These are phyloP conservation scores for Sinapis alba DNA, from an alignment of 441 rosid genomes.

Conservation along the genomic window DNA sequence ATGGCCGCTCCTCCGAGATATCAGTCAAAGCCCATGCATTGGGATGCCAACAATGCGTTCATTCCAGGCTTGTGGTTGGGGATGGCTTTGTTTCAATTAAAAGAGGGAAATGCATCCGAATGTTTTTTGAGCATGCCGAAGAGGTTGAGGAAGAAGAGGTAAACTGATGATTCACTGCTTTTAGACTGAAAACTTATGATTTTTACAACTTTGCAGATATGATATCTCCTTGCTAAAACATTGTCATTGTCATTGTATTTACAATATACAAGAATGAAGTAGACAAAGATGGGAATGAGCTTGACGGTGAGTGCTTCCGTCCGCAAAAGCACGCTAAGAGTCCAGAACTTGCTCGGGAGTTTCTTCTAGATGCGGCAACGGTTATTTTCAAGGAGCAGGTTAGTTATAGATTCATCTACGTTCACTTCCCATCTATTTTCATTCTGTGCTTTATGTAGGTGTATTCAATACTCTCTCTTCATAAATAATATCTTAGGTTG, in stretches of 20 bases:
- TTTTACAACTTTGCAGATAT: conserved; percentile 5
- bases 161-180: conserved; percentile 26
- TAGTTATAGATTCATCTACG: conserved; percentile 13
- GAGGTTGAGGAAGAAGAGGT: conserved; percentile 99
- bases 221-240: conserved; percentile 9
- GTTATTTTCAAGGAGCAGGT: conserved; percentile 97
- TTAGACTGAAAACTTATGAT: conserved; percentile 2
- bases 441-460: conserved; percentile 2
- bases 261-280: conserved; percentile 69
- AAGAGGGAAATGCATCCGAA: conserved; percentile 77
- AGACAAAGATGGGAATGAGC: conserved; percentile 93
- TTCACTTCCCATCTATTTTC: background rate
- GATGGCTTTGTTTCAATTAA: conserved; percentile 86
- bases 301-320: conserved; percentile 96
- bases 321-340: conserved; percentile 99
- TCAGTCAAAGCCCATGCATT: conserved; percentile 90
- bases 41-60: conserved; percentile 84
- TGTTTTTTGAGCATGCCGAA: conserved; percentile 94
- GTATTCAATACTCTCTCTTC: conserved; percentile 13
- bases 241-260: conserved; percentile 8
- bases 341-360: conserved; percentile 99
- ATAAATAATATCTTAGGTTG: conserved; percentile 59
- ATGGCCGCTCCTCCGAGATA: conserved; percentile 79
- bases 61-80: conserved; percentile 87
- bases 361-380: conserved; percentile 94